phyloP scores from a whole-genome alignment of 495 filamentous ascomycete species.

The Clavariopsis aquatica region DNA sequence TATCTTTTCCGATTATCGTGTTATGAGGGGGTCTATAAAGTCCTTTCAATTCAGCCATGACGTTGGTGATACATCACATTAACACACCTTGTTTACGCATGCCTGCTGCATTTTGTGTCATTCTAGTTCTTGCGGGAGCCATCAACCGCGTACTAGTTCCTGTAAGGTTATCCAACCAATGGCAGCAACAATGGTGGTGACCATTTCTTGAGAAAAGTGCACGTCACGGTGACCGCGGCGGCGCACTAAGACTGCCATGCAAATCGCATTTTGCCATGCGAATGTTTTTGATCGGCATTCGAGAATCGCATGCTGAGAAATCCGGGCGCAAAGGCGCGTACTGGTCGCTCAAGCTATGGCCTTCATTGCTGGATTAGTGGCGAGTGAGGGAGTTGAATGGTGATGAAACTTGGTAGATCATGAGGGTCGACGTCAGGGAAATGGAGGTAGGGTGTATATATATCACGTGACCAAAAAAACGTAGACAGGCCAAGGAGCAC shows the following conservation, averaged over 20 bases:
- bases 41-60: background rate
- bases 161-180: slow-evolving; percentile 4
- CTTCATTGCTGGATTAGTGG: background rate
- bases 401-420: background rate
- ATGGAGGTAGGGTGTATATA: too few species aligned
- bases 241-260: background rate
- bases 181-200: background rate
- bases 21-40: background rate
- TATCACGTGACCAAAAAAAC: too few species aligned
- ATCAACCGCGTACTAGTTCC: background rate
- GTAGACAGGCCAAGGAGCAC: too few species aligned
- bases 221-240: background rate
- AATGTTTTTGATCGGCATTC: background rate
- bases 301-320: background rate
- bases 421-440: too few species aligned
- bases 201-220: background rate
- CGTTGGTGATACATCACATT: slow-evolving; percentile 7
- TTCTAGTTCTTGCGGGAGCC: background rate
- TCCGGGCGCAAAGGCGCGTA: background rate
- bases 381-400: background rate
- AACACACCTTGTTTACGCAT: background rate
- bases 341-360: too few species aligned
- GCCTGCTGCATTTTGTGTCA: background rate
- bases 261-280: slow-evolving; percentile 10
- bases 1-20: background rate